Conservation (phyloP, 345 rosid species). For the Kernera saxatilis region DNA sequence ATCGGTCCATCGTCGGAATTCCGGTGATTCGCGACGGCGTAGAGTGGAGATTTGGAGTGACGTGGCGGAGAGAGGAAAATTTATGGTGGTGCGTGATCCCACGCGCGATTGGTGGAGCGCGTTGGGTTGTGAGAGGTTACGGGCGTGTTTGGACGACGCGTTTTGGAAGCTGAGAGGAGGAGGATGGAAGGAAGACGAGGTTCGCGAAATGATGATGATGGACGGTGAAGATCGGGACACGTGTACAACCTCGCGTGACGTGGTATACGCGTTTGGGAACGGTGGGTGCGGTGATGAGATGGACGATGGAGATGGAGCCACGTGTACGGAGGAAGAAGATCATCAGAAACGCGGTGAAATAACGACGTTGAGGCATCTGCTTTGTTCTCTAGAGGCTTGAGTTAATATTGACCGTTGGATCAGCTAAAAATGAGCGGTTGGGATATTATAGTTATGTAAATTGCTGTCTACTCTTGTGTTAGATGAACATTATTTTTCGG, state of each 20-base stretch:
- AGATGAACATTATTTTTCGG: neutral
- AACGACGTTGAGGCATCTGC: conserved; percentile 15
- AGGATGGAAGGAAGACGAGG: conserved; percentile 85
- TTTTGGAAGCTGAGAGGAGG: conserved; percentile 64
- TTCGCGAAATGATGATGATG: conserved; percentile 68
- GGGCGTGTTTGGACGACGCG: conserved; percentile 54
- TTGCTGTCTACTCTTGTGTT: neutral
- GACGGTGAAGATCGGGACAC: conserved; percentile 5
- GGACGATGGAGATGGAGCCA: neutral
- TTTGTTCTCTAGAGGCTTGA: neutral
- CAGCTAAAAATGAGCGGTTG: neutral
- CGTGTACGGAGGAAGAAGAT: neutral
- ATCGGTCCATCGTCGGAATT: neutral
- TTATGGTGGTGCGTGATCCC: conserved; percentile 29
- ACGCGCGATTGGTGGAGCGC: conserved; percentile 50
- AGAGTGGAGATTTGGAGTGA: conserved; percentile 74
- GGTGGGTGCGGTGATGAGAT: neutral
- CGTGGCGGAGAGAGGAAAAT: conserved; percentile 56
- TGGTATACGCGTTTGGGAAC: conserved; percentile 53
- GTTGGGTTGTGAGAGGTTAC: conserved; percentile 20
- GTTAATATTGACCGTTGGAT: neutral
- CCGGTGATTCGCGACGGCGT: conserved; percentile 24
- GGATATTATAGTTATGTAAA: neutral
- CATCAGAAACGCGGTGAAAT: neutral
- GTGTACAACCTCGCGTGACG: conserved; percentile 36